phyloP scores from a whole-genome alignment of 805 yeast species.

The Candida nanaspora region DNA sequence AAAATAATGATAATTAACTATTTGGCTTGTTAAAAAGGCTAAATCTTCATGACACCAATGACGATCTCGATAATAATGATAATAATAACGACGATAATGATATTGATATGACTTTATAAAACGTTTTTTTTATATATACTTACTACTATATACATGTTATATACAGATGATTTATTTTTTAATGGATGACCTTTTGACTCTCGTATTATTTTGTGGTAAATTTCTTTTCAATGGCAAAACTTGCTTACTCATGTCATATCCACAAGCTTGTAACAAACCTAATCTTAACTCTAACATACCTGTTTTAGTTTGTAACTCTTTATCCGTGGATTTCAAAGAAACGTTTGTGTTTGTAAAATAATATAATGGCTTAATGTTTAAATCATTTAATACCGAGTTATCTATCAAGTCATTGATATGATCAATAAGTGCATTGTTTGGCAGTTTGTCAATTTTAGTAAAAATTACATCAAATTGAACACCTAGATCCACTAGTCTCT shows the following conservation, averaged over 20 bases:
- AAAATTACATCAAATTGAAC: conserved; percentile 67
- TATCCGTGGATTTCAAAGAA: no score
- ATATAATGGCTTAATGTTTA: conserved; percentile 32
- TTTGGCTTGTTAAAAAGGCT: background rate
- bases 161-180: background rate
- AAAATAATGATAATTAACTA: no score
- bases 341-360: conserved; percentile 46
- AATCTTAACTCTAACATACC: conserved; percentile 50
- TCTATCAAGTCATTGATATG: conserved; percentile 32
- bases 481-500: conserved; percentile 44
- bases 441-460: conserved; percentile 65
- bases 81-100: no score
- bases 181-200: conserved; percentile 6
- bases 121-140: no score
- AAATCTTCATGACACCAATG: background rate
- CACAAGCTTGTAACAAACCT: conserved; percentile 48
- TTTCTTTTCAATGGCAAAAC: conserved; percentile 9
- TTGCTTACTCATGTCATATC: conserved; percentile 16
- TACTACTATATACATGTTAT: background rate
- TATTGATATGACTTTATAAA: no score
- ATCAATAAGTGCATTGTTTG: conserved; percentile 21
- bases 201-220: conserved; percentile 4
- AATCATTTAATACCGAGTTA: conserved; percentile 31
- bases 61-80: no score
- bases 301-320: conserved; percentile 23